Evolutionary conservation across 2,329 filamentous ascomycete genomes (phyloP).

Genomic region (Hypoxylon sp.): DNA sequence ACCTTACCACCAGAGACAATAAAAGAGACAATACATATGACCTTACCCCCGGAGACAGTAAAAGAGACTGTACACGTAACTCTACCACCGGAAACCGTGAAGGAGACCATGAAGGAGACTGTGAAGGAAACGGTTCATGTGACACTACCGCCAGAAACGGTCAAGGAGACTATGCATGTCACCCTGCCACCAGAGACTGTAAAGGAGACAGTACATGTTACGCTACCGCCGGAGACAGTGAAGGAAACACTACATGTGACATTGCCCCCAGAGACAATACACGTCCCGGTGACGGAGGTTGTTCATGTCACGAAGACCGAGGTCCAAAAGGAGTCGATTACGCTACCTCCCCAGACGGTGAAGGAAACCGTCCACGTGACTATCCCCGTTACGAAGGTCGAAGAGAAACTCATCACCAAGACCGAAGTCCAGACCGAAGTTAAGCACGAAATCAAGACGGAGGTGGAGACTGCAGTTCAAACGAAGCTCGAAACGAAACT

Average conservation of each 20-base stretch:
- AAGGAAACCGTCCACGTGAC: slow-evolving; percentile 40
- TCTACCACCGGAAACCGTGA: slow-evolving; percentile 27
- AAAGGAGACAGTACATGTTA: slow-evolving; percentile 34
- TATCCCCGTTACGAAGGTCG: slow-evolving; percentile 38
- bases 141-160: slow-evolving; percentile 32
- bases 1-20: slow-evolving; percentile 36
- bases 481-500: slow-evolving; percentile 30
- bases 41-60: slow-evolving; percentile 16
- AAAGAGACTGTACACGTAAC: slow-evolving; percentile 36
- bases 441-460: slow-evolving; percentile 26
- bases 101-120: slow-evolving; percentile 24
- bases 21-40: slow-evolving; percentile 27
- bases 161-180: slow-evolving; percentile 30
- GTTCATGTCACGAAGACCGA: slow-evolving; percentile 36
- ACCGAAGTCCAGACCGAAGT: slow-evolving; percentile 30
- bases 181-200: slow-evolving; percentile 20
- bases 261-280: slow-evolving; percentile 34
- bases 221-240: slow-evolving; percentile 35
- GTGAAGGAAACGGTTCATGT: slow-evolving; percentile 26
- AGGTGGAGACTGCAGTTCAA: slow-evolving; percentile 20
- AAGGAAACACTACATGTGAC: slow-evolving; percentile 34
- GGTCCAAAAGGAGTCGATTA: slow-evolving; percentile 34
- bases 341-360: slow-evolving; percentile 35
- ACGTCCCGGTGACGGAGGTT: slow-evolving; percentile 31
- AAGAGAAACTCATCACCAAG: slow-evolving; percentile 40